Evolutionary conservation across 306 rosid genomes (phyloP), one percentile per base, ranked within the genome.

Genomic region (Cyamopsis tetragonoloba): DNA sequence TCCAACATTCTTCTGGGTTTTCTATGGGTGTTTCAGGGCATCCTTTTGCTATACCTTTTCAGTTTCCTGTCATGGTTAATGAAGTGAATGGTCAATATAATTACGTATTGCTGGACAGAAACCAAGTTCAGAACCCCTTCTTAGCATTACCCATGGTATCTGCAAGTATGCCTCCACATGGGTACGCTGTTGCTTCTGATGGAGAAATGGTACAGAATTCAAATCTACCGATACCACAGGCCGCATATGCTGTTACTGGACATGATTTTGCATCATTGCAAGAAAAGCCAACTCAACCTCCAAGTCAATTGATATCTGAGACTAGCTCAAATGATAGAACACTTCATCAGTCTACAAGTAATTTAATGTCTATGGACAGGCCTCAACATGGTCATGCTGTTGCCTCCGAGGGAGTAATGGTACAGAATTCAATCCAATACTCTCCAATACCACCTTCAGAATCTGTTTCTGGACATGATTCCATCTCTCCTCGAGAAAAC

Each of bases 91-190:
- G 58, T 83, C 84, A 78, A 64, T 31, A 76, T 78, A 82, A 73
- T 78, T 64, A 71, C 53, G 22, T 85, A 15, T 44, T 80, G 79
- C 65, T 72, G 23, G 88, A 76, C 28, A 84, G 71, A 66, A 60
- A 58, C 66, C 88, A 86, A 53, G 56, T 69, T 12, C 79, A 70
- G 30, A 90, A 79, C 55, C 87, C 96, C 54, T 79, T 85, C 72
- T 58, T 74, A 48, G 51, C 86, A 0, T 60, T 77, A 22, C 84
- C 88, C 5, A 47, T 43, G 32, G 56, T 58, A 70, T 75, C 84
- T 62, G 48, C 73, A 2, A 83, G 56, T 75, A 76, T 74, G 72
- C 79, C 73, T 35, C 75, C 49, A 42, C 64, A 57, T 43, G 70
- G 74, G 83, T 27, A 48, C 35, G 17, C 34, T 66, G 79, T 75